phyloP scores from a whole-genome alignment of 202 grass and related monocot genomes.

The Setaria italica region DNA sequence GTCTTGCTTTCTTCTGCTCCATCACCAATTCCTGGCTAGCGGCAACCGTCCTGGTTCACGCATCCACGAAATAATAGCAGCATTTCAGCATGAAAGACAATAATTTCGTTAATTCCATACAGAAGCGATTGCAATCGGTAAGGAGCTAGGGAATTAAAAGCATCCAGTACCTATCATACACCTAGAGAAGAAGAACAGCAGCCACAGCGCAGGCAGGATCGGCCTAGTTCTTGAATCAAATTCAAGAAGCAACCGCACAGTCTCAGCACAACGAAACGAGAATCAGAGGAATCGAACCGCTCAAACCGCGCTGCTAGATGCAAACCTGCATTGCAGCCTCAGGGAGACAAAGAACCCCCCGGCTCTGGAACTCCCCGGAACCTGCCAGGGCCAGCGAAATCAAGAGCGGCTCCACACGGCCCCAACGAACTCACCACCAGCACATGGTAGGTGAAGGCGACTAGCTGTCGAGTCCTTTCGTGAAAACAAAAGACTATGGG shows the following conservation, averaged over 20 bases:
- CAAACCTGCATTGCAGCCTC: constrained; percentile 45
- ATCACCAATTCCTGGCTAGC: neutral
- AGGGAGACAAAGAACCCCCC: neutral
- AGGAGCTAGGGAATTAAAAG: neutral
- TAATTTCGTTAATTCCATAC: neutral
- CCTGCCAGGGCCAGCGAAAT: constrained; percentile 40
- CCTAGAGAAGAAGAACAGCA: too few species aligned
- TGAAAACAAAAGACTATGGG: neutral
- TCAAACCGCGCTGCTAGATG: constrained; percentile 18
- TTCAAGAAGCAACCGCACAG: neutral
- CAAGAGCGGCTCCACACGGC: neutral
- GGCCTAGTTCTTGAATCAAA: constrained; percentile 31
- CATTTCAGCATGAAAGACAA: neutral
- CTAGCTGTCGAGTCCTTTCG: neutral
- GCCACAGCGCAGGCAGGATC: neutral
- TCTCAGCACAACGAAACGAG: neutral
- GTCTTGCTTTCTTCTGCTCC: constrained; percentile 43
- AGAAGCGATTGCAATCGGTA: neutral
- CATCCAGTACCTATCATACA: constrained; percentile 37
- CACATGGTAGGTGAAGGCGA: constrained; percentile 40
- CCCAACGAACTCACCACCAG: neutral
- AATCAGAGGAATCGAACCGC: neutral
- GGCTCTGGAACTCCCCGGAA: neutral
- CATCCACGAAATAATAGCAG: too few species aligned
- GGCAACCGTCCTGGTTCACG: too few species aligned